Evolutionary conservation across 2,329 filamentous ascomycete genomes (phyloP).

Genomic region (Truncatella angustata): DNA sequence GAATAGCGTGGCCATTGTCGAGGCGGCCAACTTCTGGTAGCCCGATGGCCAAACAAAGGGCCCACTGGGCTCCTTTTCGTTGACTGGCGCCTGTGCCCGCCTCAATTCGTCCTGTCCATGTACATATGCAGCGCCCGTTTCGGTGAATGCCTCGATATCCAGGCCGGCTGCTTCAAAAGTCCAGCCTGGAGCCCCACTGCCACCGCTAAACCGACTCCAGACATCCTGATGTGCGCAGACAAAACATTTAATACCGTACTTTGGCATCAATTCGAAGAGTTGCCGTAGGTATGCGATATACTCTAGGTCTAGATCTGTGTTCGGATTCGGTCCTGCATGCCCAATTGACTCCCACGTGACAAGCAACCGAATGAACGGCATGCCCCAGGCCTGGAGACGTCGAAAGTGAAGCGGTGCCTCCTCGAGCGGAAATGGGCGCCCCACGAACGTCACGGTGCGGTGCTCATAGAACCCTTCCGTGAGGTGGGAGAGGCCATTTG

Average conservation of each 20-base stretch:
- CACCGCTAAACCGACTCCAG: conserved; percentile 41
- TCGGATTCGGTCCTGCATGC: conserved; percentile 29
- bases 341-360: conserved; percentile 42
- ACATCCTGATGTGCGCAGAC: conserved; percentile 43
- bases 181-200: conserved; percentile 40
- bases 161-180: conserved; percentile 39
- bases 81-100: conserved; percentile 20
- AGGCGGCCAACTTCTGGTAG: conserved; percentile 36
- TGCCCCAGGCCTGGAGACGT: conserved; percentile 35
- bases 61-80: conserved; percentile 32
- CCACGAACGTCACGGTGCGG: conserved; percentile 36
- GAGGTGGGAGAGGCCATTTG: conserved; percentile 36
- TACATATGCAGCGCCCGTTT: conserved; percentile 31
- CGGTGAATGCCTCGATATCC: conserved; percentile 33
- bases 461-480: conserved; percentile 39
- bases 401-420: conserved; percentile 38
- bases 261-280: conserved; percentile 35
- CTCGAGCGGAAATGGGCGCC: conserved; percentile 35
- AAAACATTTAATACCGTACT: conserved; percentile 38
- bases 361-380: conserved; percentile 37
- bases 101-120: conserved; percentile 33
- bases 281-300: conserved; percentile 36
- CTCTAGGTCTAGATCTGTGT: conserved; percentile 33
- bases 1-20: conserved; percentile 26
- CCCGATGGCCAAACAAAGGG: conserved; percentile 37